Conservation (phyloP, 768 basidiomycete species). For the Lyophyllum decastes region DNA sequence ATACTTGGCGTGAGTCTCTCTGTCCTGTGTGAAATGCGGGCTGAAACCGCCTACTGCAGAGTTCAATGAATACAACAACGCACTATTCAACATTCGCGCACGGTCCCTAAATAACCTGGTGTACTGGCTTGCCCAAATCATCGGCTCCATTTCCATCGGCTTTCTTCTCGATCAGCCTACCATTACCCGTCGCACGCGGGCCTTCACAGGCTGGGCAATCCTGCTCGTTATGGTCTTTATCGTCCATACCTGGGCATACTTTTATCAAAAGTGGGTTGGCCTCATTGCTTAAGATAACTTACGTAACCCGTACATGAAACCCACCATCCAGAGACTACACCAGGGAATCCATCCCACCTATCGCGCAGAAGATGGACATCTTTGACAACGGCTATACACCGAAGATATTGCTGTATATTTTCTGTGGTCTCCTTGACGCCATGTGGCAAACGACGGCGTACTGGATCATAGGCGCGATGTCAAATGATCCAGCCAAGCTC, state of each 20-base stretch:
- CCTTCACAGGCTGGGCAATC: slow-evolving; percentile 67
- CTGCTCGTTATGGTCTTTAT: slow-evolving; percentile 65
- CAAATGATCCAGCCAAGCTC: slow-evolving; percentile 77
- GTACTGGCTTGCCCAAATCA: slow-evolving; percentile 80
- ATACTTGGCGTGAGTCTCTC: slow-evolving; percentile 72
- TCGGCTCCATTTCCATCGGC: slow-evolving; percentile 74
- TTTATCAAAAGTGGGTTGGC: slow-evolving; percentile 61
- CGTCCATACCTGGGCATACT: slow-evolving; percentile 75
- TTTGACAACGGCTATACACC: slow-evolving; percentile 53
- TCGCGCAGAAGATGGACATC: slow-evolving; percentile 58
- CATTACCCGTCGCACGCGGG: slow-evolving; percentile 66
- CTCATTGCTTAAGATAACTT: neutral
- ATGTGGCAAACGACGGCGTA: slow-evolving; percentile 87
- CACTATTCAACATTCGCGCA: slow-evolving; percentile 77
- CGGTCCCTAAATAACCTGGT: slow-evolving; percentile 76
- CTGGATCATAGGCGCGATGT: slow-evolving; percentile 87
- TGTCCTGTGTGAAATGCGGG: neutral
- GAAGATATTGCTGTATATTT: slow-evolving; percentile 64
- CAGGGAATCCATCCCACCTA: slow-evolving; percentile 43
- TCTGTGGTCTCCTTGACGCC: slow-evolving; percentile 75
- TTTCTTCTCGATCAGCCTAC: slow-evolving; percentile 59
- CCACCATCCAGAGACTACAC: slow-evolving; percentile 52
- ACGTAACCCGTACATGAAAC: slow-evolving; percentile 13
- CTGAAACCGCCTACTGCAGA: slow-evolving; percentile 39
- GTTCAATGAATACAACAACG: slow-evolving; percentile 80